Evolutionary conservation across 148 eudicot genomes (phyloP).

Genomic region (Heliamphora exappendiculata): DNA sequence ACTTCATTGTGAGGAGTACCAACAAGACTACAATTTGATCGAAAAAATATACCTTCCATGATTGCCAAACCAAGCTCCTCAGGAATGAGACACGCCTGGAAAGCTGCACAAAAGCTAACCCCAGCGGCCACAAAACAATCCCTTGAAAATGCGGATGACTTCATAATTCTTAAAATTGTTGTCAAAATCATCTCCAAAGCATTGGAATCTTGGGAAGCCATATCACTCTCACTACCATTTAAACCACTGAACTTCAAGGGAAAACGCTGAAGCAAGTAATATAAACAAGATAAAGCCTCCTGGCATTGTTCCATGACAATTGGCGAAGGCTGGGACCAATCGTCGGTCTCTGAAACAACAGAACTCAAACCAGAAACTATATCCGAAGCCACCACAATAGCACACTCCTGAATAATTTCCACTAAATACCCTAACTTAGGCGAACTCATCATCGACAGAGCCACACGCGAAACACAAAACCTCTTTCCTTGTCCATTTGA

Average conservation of each 20-base stretch:
- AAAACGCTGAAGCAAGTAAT: constrained; percentile 83
- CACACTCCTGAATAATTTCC: constrained; percentile 69
- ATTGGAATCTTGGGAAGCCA: constrained; percentile 5
- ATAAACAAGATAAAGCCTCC: constrained; percentile 82
- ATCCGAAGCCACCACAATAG: constrained; percentile 60
- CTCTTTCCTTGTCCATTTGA: constrained; percentile 44
- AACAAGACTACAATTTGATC: constrained; percentile 21
- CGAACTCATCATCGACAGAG: constrained; percentile 80
- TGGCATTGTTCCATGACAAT: constrained; percentile 94
- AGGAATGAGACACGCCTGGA: constrained; percentile 63
- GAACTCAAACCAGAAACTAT: constrained; percentile 47
- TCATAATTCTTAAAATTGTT: constrained; percentile 50
- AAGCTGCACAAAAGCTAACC: constrained; percentile 80
- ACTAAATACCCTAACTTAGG: constrained; percentile 79
- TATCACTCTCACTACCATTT: constrained; percentile 3
- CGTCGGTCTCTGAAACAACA: constrained; percentile 52
- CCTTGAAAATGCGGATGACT: constrained; percentile 67
- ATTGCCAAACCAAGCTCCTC: constrained; percentile 68
- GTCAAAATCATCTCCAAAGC: constrained; percentile 40
- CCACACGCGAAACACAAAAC: constrained; percentile 79
- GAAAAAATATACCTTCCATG: constrained; percentile 53
- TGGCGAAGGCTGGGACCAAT: constrained; percentile 63
- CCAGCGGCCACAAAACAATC: constrained; percentile 96
- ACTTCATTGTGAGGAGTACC: constrained; percentile 21
- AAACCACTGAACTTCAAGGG: constrained; percentile 41